phyloP scores from a whole-genome alignment of 1,139 yeast genomes.

The Zygosaccharomyces pseudobailii region DNA sequence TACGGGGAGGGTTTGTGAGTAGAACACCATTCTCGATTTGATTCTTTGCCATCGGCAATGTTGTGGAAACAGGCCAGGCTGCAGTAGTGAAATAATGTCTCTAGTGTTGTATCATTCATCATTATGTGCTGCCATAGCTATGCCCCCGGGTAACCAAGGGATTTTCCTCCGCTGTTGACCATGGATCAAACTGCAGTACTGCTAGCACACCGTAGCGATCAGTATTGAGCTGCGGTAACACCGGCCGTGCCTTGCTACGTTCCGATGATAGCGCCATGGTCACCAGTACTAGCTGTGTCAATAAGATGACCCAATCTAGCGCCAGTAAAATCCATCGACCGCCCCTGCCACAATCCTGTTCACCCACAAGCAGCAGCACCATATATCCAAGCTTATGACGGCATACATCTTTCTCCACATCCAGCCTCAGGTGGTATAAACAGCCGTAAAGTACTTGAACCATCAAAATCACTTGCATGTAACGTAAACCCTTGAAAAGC shows the following conservation, averaged over 20 bases:
- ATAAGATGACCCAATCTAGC: constrained; percentile 14
- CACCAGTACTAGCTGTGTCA: constrained; percentile 12
- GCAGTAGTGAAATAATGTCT: background rate
- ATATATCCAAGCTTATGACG: constrained; percentile 15
- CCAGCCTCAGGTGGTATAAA: constrained; percentile 14
- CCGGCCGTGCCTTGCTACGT: constrained; percentile 8
- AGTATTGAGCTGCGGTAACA: constrained; percentile 9
- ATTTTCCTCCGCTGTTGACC: constrained; percentile 7
- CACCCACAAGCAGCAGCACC: constrained; percentile 18
- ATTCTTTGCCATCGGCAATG: background rate
- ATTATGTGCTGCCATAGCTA: constrained; percentile 9
- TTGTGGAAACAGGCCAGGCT: background rate
- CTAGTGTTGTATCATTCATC: background rate
- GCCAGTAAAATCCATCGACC: constrained; percentile 14
- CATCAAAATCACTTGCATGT: constrained; percentile 13
- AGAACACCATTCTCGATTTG: constrained; percentile 21
- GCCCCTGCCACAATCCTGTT: constrained; percentile 17
- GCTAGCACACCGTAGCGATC: constrained; percentile 19
- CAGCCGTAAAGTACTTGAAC: constrained; percentile 13
- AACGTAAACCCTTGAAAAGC: constrained; percentile 13
- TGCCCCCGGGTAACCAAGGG: constrained; percentile 8
- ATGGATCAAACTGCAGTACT: constrained; percentile 15
- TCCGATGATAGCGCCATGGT: constrained; percentile 13
- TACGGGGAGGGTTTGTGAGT: constrained; percentile 22
- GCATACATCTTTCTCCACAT: constrained; percentile 16